Conservation (phyloP, 2,329 filamentous ascomycete genomes). For the Paraphaeosphaeria minitans region DNA sequence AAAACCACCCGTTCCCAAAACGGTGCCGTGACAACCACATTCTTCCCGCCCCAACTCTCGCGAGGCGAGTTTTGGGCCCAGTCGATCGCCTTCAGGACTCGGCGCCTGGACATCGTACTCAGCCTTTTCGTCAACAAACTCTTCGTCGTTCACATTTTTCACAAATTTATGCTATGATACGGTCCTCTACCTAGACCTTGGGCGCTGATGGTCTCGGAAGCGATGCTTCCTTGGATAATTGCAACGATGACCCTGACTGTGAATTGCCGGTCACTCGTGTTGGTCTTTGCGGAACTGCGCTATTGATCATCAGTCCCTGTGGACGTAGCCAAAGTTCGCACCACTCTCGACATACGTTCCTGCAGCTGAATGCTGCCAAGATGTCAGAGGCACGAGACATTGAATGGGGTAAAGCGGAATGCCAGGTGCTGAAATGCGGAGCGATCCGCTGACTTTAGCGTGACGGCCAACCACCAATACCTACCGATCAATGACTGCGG, state of each 20-base stretch:
- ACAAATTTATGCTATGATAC: constrained; percentile 30
- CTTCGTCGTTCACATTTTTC: constrained; percentile 22
- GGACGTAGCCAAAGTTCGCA: constrained; percentile 20
- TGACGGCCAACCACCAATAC: constrained; percentile 22
- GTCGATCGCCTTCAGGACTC: constrained; percentile 12
- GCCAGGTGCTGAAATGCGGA: constrained; percentile 34
- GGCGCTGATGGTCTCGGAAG: constrained; percentile 22
- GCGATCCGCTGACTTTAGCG: constrained; percentile 35
- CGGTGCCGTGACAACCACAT: constrained; percentile 17
- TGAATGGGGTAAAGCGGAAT: constrained; percentile 27
- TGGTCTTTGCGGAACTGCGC: constrained; percentile 16
- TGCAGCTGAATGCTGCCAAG: constrained; percentile 30
- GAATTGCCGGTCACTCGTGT: constrained; percentile 16
- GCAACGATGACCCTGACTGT: constrained; percentile 11
- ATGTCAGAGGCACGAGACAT: constrained; percentile 21
- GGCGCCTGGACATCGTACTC: constrained; percentile 9
- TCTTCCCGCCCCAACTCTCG: constrained; percentile 20
- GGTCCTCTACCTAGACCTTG: constrained; percentile 19
- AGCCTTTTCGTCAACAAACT: constrained; percentile 16
- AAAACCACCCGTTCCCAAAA: constrained; percentile 29
- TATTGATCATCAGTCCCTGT: constrained; percentile 28
- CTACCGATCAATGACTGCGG: constrained; percentile 11
- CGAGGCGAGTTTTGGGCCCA: constrained; percentile 18
- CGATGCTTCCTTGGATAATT: constrained; percentile 28
- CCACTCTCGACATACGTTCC: constrained; percentile 24